phyloP scores from a whole-genome alignment of 345 rosid genomes.

The Dovyalis caffra region DNA sequence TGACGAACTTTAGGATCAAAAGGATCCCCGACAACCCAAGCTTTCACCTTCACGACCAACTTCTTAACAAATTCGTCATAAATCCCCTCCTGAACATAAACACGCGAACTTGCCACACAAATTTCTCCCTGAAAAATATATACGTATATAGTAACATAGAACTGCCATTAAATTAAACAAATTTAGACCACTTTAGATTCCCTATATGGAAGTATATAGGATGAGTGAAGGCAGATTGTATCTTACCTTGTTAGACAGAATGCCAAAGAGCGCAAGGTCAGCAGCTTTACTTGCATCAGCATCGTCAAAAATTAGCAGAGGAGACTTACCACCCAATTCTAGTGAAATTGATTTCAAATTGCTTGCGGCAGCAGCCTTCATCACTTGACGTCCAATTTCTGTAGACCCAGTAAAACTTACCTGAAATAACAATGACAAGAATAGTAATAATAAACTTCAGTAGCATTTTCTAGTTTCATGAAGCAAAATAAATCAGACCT shows the following conservation, averaged over 20 bases:
- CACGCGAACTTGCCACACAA: slow-evolving; percentile 70
- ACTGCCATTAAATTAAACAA: too few relatives aligned
- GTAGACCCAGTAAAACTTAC: slow-evolving; percentile 83
- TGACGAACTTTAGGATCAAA: slow-evolving; percentile 47
- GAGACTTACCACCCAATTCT: slow-evolving; percentile 84
- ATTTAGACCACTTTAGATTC: too few relatives aligned
- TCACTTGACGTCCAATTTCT: slow-evolving; percentile 61
- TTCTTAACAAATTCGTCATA: slow-evolving; percentile 53
- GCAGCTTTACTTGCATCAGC: slow-evolving; percentile 60
- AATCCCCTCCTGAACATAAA: slow-evolving; percentile 75
- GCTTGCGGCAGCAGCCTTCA: slow-evolving; percentile 72
- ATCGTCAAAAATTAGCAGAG: slow-evolving; percentile 67
- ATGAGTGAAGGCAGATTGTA: too few relatives aligned
- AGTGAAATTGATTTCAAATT: slow-evolving; percentile 71
- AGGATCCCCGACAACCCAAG: slow-evolving; percentile 65
- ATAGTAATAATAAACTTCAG: background rate
- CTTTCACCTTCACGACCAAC: slow-evolving; percentile 53
- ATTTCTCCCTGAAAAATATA: slow-evolving; percentile 55
- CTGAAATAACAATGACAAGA: slow-evolving; percentile 26
- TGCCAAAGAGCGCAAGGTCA: slow-evolving; percentile 53
- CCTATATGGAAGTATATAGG: too few relatives aligned
- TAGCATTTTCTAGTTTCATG: background rate
- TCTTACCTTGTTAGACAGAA: slow-evolving; percentile 55
- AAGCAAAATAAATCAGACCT: background rate
- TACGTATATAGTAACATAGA: too few relatives aligned